Evolutionary conservation across 1,284 basidiomycete species (phyloP).

Genomic region (Sporisorium scitamineum): DNA sequence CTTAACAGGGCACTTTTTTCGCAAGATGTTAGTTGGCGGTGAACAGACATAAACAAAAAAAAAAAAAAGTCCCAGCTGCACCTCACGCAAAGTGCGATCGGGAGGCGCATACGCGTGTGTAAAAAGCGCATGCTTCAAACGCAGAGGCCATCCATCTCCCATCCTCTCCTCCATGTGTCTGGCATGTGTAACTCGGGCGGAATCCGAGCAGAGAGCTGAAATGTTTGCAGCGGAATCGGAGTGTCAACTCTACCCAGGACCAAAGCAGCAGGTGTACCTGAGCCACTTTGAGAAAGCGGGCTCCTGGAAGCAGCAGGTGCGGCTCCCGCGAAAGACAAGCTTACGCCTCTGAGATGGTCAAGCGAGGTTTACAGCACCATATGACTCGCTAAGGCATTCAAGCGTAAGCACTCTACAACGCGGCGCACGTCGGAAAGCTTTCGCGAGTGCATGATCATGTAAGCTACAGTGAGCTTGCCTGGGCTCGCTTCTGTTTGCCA

Average conservation of each 20-base stretch:
- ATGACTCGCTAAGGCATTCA: neutral
- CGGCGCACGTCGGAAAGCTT: neutral
- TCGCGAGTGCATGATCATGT: neutral
- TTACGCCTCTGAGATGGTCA: neutral
- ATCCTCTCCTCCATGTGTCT: too few relatives aligned
- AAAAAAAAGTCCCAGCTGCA: neutral
- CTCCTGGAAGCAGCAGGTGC: too few relatives aligned
- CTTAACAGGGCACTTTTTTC: too few relatives aligned
- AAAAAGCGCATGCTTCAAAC: neutral
- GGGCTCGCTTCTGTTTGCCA: neutral
- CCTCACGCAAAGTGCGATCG: neutral
- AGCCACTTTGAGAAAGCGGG: too few relatives aligned
- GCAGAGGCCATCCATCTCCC: too few relatives aligned
- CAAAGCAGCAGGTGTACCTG: too few relatives aligned
- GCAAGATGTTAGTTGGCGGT: neutral
- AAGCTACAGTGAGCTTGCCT: too few relatives aligned
- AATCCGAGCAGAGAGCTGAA: too few relatives aligned
- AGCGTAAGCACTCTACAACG: neutral
- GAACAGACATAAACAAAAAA: neutral
- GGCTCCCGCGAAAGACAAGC: neutral
- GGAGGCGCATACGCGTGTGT: neutral
- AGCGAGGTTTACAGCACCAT: neutral
- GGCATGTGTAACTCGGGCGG: too few relatives aligned
- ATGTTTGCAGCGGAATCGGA: neutral
- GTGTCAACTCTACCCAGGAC: neutral